Evolutionary conservation across 2,329 filamentous ascomycete species (phyloP).

Genomic region (Trichoderma sp.): DNA sequence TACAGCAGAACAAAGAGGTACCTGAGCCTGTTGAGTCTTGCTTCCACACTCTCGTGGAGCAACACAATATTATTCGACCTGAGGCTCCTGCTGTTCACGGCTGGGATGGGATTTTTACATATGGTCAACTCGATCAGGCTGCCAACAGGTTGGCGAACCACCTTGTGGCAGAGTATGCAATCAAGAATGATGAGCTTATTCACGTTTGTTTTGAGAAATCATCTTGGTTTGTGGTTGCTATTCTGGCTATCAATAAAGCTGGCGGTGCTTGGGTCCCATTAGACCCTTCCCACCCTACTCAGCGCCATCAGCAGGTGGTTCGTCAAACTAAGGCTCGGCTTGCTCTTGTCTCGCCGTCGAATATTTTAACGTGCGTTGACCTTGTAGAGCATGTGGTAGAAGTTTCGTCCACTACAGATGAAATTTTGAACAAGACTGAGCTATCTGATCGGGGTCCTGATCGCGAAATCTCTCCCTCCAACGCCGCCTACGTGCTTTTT

Average conservation of each 20-base stretch:
- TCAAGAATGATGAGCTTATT: neutral
- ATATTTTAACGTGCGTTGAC: neutral
- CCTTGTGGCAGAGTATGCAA: neutral
- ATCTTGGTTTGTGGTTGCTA: conserved; percentile 10
- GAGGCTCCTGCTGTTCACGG: neutral
- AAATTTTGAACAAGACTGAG: neutral
- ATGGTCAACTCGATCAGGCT: conserved; percentile 6
- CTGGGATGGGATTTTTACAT: neutral
- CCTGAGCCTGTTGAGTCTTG: conserved; percentile 4
- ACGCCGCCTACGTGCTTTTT: conserved; percentile 16
- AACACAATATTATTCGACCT: neutral
- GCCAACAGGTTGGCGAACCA: conserved; percentile 7
- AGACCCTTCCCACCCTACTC: conserved; percentile 6
- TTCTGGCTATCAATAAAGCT: conserved; percentile 15
- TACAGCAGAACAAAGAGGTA: neutral
- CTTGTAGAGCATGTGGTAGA: conserved; percentile 1
- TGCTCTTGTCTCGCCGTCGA: neutral
- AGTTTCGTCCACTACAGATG: neutral
- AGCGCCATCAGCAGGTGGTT: conserved; percentile 12
- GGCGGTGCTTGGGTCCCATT: conserved; percentile 15
- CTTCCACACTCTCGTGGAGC: conserved; percentile 4
- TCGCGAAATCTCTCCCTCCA: neutral
- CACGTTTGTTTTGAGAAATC: conserved; percentile 18
- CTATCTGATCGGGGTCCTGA: neutral
- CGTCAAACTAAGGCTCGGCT: conserved; percentile 6